Percentiles rank a stretch among this genome's conserved stretches.
Conservation (phyloP, 129 eudicot genomes). For the Centaurea solstitialis region DNA sequence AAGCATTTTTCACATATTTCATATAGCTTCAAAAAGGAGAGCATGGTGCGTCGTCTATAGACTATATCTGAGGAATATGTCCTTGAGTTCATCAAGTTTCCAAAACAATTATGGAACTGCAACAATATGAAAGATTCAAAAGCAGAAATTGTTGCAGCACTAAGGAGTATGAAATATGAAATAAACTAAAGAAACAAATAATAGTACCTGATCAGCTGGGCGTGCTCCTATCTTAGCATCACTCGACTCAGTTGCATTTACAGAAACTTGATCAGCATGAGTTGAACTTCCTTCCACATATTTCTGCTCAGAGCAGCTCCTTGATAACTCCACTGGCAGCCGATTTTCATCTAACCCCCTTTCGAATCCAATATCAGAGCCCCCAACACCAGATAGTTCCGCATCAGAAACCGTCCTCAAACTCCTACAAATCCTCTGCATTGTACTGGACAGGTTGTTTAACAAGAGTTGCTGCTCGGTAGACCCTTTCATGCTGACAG, state of each 20-base stretch:
- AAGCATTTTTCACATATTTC: constrained; percentile 1
- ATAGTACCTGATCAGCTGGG: constrained; percentile 54
- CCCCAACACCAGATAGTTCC: constrained; percentile 44
- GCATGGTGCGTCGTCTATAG: not conserved
- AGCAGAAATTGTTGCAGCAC: constrained; percentile 11
- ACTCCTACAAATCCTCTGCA: constrained; percentile 70
- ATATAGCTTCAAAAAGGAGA: not conserved
- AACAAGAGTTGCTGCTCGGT: constrained; percentile 71
- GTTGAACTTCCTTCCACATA: constrained; percentile 21
- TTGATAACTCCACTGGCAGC: constrained; percentile 30
- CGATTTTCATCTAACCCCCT: constrained; percentile 24
- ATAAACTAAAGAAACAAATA: not conserved
- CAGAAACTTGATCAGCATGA: constrained; percentile 26
- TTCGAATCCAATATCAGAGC: constrained; percentile 19
- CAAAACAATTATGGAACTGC: constrained; percentile 1
- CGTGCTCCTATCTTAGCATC: constrained; percentile 32
- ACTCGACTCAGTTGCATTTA: constrained; percentile 28
- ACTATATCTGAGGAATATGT: not conserved
- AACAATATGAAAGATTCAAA: not conserved
- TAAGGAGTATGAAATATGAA: not conserved
- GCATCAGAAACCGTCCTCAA: constrained; percentile 70
- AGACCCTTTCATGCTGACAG: constrained; percentile 49
- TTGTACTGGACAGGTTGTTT: constrained; percentile 64
- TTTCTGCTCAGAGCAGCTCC: constrained; percentile 30
- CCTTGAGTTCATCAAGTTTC: not conserved